phyloP scores from a whole-genome alignment of 2,329 filamentous ascomycete genomes.

The Colletotrichum lupini region DNA sequence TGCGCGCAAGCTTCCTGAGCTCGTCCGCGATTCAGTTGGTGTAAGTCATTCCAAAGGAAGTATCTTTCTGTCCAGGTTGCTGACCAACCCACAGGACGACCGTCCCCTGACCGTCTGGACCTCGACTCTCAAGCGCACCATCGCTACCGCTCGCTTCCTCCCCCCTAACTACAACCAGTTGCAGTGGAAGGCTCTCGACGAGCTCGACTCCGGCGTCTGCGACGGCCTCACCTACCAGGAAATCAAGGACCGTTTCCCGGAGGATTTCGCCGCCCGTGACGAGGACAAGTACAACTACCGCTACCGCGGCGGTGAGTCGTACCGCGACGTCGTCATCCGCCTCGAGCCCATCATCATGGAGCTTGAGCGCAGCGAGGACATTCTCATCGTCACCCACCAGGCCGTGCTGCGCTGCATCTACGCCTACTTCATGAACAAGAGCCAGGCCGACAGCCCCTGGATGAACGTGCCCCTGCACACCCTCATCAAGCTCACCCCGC shows the following conservation, averaged over 20 bases:
- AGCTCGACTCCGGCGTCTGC: conserved; percentile 95
- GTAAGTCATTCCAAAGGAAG: conserved; percentile 60
- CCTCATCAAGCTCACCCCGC: conserved; percentile 94
- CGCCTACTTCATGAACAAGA: conserved; percentile 98
- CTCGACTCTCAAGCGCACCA: conserved; percentile 80
- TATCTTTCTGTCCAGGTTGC: background rate
- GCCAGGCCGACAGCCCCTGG: conserved; percentile 93
- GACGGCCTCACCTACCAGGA: conserved; percentile 96
- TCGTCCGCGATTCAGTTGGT: conserved; percentile 87
- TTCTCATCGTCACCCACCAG: conserved; percentile 97
- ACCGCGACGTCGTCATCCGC: conserved; percentile 96
- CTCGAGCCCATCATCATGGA: conserved; percentile 99
- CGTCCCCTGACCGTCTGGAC: conserved; percentile 72
- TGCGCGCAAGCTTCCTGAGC: conserved; percentile 82
- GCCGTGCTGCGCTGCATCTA: conserved; percentile 97
- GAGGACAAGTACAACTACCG: conserved; percentile 99
- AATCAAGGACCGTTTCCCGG: conserved; percentile 89
- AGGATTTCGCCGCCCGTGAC: conserved; percentile 94
- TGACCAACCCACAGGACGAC: conserved; percentile 59
- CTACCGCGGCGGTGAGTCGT: conserved; percentile 94
- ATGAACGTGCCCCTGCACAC: conserved; percentile 98
- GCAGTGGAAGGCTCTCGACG: conserved; percentile 98
- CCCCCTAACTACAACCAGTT: conserved; percentile 88
- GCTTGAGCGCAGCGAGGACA: conserved; percentile 93
- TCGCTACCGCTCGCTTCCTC: conserved; percentile 88